phyloP scores from a whole-genome alignment of 768 basidiomycete genomes.

The Naganishia randhawae region DNA sequence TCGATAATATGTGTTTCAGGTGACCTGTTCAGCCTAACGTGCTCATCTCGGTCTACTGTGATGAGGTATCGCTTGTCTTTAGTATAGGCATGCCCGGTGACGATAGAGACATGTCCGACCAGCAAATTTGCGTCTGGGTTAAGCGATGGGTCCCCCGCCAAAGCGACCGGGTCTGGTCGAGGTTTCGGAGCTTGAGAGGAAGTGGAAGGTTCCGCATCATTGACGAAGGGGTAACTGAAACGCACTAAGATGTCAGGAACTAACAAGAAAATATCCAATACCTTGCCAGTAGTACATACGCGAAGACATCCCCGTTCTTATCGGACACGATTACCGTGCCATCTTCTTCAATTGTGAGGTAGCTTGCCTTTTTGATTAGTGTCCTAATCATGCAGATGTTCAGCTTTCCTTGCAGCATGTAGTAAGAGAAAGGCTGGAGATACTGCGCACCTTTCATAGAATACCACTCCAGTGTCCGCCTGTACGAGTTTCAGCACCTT shows the following conservation, averaged over 20 bases:
- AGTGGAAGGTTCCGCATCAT: slow-evolving; percentile 51
- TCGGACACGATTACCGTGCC: slow-evolving; percentile 76
- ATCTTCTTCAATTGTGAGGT: slow-evolving; percentile 62
- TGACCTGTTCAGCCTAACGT: slow-evolving; percentile 84
- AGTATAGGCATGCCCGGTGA: slow-evolving; percentile 70
- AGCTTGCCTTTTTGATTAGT: slow-evolving; percentile 76
- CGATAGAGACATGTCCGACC: slow-evolving; percentile 75
- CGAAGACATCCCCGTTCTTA: slow-evolving; percentile 92
- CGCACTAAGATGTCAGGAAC: background rate
- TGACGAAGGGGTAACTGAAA: slow-evolving; percentile 58
- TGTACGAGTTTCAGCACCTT: slow-evolving; percentile 20
- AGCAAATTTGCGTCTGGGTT: slow-evolving; percentile 48
- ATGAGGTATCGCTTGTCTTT: slow-evolving; percentile 67
- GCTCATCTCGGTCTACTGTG: slow-evolving; percentile 91
- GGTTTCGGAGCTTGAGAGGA: slow-evolving; percentile 34
- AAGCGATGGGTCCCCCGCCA: slow-evolving; percentile 43
- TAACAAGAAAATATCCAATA: background rate
- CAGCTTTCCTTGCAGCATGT: background rate
- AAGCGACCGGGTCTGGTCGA: slow-evolving; percentile 33
- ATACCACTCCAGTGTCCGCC: slow-evolving; percentile 26
- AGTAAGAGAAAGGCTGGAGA: background rate
- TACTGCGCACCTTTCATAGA: slow-evolving; percentile 32
- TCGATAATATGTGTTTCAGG: slow-evolving; percentile 83
- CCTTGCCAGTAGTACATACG: slow-evolving; percentile 53
- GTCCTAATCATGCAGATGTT: slow-evolving; percentile 56